A percentile compares a stretch with the other conserved stretches of the same genome.
These are phyloP conservation scores for Penicillium simplicissimum DNA, from an alignment of 495 filamentous ascomycete genomes.

Conservation along the genomic window DNA sequence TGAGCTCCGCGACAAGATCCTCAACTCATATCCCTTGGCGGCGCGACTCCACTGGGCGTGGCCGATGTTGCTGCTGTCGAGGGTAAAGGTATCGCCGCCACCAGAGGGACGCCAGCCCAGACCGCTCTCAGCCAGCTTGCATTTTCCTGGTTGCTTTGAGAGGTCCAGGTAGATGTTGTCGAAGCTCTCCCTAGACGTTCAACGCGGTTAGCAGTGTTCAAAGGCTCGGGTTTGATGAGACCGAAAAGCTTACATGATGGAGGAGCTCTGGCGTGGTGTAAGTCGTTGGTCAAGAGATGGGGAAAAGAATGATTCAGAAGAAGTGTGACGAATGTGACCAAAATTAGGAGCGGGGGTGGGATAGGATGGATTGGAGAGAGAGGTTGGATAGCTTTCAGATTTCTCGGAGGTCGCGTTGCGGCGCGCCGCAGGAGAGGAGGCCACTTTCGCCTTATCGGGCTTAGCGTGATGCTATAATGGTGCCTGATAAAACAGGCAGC, in stretches of 20 bases:
- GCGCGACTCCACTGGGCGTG: constrained; percentile 95
- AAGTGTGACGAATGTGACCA: background rate
- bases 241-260: constrained; percentile 42
- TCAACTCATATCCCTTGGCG: constrained; percentile 88
- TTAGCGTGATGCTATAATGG: constrained; percentile 14
- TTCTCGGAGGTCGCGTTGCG: constrained; percentile 42
- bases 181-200: constrained; percentile 73
- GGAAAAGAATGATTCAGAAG: background rate
- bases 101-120: constrained; percentile 90
- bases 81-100: constrained; percentile 87
- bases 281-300: background rate
- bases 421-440: constrained; percentile 28
- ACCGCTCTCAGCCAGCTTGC: constrained; percentile 88
- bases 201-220: constrained; percentile 26
- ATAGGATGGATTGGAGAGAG: constrained; percentile 4
- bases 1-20: constrained; percentile 77
- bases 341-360: constrained; percentile 4
- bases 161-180: constrained; percentile 95
- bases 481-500: constrained; percentile 21
- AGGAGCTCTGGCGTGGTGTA: constrained; percentile 25
- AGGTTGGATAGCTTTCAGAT: constrained; percentile 28
- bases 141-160: constrained; percentile 85
- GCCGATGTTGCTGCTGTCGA: constrained; percentile 78
- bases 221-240: background rate
- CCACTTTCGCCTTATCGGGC: constrained; percentile 28